A percentile compares a stretch with the other conserved stretches of the same genome.
phyloP scores from a whole-genome alignment of 1,284 basidiomycete genomes.

The Porogramme epimiltina region DNA sequence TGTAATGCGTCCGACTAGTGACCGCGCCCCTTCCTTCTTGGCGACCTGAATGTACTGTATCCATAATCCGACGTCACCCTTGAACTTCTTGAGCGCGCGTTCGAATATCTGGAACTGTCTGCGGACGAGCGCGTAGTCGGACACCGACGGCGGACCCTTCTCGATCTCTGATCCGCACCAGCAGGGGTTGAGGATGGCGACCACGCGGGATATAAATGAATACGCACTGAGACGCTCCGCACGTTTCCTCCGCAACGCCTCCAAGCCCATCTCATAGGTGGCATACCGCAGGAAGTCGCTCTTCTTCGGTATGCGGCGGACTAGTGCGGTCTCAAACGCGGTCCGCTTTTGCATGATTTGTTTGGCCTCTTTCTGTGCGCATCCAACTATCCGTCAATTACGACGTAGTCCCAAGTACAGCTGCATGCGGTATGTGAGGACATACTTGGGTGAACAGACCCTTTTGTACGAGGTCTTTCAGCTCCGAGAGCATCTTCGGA shows the following conservation, averaged over 20 bases:
- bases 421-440: conserved; percentile 1
- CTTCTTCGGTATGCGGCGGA: conserved; percentile 84
- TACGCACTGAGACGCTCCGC: conserved; percentile 72
- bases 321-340: conserved; percentile 80
- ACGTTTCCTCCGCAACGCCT: conserved; percentile 78
- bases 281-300: conserved; percentile 91
- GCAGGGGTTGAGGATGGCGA: background rate
- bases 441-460: conserved; percentile 84
- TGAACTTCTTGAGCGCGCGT: conserved; percentile 87
- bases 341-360: conserved; percentile 88
- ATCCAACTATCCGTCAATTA: conserved; percentile 19
- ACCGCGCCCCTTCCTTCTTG: conserved; percentile 77
- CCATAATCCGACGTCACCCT: conserved; percentile 87
- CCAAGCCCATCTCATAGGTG: conserved; percentile 90
- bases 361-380: conserved; percentile 71
- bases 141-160: conserved; percentile 55
- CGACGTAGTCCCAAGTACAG: conserved; percentile 6
- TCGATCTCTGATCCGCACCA: conserved; percentile 8
- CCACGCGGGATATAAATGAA: background rate
- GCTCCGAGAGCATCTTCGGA: conserved; percentile 86
- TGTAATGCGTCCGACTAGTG: conserved; percentile 78
- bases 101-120: conserved; percentile 91
- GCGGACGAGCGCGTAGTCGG: conserved; percentile 81
- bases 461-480: conserved; percentile 91
- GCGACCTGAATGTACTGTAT: conserved; percentile 87